Evolutionary conservation across 805 yeast species (phyloP).

Genomic region (Sungouiella thailandica): DNA sequence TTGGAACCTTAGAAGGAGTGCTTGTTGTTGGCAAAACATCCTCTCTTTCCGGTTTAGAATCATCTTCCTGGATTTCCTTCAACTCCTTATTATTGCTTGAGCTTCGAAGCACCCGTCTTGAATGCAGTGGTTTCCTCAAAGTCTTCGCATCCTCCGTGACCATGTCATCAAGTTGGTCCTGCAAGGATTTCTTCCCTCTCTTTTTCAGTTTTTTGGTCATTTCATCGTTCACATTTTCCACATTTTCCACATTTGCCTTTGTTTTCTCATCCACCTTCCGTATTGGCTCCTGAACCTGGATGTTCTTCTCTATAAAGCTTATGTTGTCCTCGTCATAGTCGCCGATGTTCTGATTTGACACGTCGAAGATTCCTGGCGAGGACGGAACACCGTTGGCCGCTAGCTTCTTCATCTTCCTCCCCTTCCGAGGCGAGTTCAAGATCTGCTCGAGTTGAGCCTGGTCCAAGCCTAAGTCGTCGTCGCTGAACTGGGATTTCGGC

Average conservation of each 20-base stretch:
- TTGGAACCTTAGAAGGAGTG: no score
- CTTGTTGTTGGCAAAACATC: no score
- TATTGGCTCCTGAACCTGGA: no score
- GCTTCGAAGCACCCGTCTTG: no score
- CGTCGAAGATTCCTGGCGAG: constrained; percentile 18
- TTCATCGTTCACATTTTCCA: neutral
- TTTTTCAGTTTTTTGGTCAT: neutral
- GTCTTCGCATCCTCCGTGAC: neutral
- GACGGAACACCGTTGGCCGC: constrained; percentile 5
- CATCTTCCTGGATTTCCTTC: no score
- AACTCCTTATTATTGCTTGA: no score
- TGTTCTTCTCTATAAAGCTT: constrained; percentile 19
- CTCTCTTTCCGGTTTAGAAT: no score
- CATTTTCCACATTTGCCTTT: neutral
- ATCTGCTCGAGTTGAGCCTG: constrained; percentile 14
- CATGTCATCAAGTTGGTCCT: neutral
- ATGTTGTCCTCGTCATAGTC: constrained; percentile 32
- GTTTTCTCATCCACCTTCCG: no score
- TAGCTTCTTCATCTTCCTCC: constrained; percentile 17
- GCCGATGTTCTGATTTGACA: constrained; percentile 28
- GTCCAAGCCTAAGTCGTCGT: constrained; percentile 15
- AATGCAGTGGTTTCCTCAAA: neutral
- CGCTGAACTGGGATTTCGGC: constrained; percentile 8
- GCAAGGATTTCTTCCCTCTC: neutral
- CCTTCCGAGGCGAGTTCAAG: constrained; percentile 19